Evolutionary conservation across 331 rosid species (phyloP), one percentile per base, ranked within the genome.

Genomic region (Cucumis variabilis): DNA sequence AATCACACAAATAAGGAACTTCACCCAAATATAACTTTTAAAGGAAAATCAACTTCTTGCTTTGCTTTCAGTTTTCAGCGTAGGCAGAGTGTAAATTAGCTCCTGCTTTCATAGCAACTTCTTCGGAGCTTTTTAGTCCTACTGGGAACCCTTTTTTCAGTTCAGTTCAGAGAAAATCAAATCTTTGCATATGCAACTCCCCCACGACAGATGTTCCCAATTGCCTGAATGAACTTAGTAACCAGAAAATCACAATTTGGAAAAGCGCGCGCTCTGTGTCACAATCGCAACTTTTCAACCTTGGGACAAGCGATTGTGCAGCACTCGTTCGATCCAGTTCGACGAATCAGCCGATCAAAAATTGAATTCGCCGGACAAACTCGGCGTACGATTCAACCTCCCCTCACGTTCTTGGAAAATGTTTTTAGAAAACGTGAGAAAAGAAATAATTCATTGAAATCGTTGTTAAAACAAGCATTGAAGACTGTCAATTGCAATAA

Each of bases 241-340:
- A 93, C 98, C 98, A 92, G 93, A 97, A 94, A 78, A 96, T 93
- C 65, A 96, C 94, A 27, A 92, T 91, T 74, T 96, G 94, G n/a
- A n/a, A n/a, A n/a, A n/a, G n/a, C n/a, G n/a, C n/a, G n/a, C n/a
- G n/a, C n/a, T n/a, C n/a, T n/a, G n/a, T n/a, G n/a, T n/a, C n/a
- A n/a, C n/a, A n/a, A n/a, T n/a, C n/a, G n/a, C n/a, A n/a, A n/a
- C n/a, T n/a, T n/a, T n/a, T n/a, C n/a, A n/a, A n/a, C n/a, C n/a
- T n/a, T n/a, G n/a, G n/a, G n/a, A n/a, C n/a, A n/a, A n/a, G n/a
- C n/a, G n/a, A n/a, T n/a, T n/a, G n/a, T n/a, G n/a, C n/a, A n/a
- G n/a, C n/a, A n/a, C n/a, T n/a, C n/a, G n/a, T n/a, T n/a, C n/a
- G n/a, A n/a, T n/a, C n/a, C n/a, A n/a, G n/a, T n/a, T n/a, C n/a